These are phyloP conservation scores for Serendipita sp. DNA, from an alignment of 768 basidiomycete species.

Conservation along the genomic window DNA sequence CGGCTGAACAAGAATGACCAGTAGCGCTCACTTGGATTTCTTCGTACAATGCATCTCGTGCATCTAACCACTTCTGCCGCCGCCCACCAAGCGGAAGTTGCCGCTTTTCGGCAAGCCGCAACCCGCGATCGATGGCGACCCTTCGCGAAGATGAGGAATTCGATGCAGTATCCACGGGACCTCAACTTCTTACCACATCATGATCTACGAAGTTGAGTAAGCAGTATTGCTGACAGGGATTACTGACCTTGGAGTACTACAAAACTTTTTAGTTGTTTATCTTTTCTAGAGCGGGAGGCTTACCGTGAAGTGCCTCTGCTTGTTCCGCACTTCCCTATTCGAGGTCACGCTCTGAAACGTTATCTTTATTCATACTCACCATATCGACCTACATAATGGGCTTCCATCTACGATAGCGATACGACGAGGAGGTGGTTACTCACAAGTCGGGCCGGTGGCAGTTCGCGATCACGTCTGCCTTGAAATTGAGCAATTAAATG, in stretches of 20 bases:
- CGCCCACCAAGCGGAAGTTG: slow-evolving; percentile 44
- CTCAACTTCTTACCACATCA: slow-evolving; percentile 55
- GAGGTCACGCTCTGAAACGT: too few relatives aligned
- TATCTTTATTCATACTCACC: slow-evolving; percentile 24
- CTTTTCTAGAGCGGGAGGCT: slow-evolving; percentile 14
- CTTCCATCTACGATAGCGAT: neutral
- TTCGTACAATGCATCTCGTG: slow-evolving; percentile 77
- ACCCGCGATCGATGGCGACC: slow-evolving; percentile 89
- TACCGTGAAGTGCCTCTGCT: slow-evolving; percentile 72
- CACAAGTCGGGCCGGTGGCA: slow-evolving; percentile 66
- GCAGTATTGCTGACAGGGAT: neutral
- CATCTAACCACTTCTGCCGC: slow-evolving; percentile 17
- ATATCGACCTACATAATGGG: slow-evolving; percentile 48
- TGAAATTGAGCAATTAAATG: neutral
- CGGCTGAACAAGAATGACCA: neutral
- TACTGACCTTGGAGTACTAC: slow-evolving; percentile 62
- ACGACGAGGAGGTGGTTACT: slow-evolving; percentile 17
- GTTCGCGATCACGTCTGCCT: slow-evolving; percentile 54
- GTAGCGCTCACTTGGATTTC: slow-evolving; percentile 34
- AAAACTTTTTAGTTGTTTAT: neutral
- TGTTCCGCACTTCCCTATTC: slow-evolving; percentile 75
- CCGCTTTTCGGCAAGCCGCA: slow-evolving; percentile 88
- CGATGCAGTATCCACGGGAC: neutral
- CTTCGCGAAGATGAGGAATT: slow-evolving; percentile 22
- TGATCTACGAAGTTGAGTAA: slow-evolving; percentile 34